Evolutionary conservation across 305 asterid genomes (phyloP).

Genomic region (Salvia sclarea): DNA sequence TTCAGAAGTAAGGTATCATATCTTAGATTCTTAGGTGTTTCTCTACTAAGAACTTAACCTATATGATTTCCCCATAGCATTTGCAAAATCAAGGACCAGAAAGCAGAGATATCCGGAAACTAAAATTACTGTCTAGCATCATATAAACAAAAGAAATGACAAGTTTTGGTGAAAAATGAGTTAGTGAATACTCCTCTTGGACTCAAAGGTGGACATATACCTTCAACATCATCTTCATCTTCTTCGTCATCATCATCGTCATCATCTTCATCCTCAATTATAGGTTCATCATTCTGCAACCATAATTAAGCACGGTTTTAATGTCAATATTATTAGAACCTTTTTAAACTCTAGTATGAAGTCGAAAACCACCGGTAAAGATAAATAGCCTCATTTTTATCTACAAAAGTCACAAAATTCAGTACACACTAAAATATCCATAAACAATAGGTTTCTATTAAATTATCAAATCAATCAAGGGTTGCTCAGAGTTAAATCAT

Average conservation of each 20-base stretch:
- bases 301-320: conserved; percentile 12
- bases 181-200: background rate
- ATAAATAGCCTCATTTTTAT: background rate
- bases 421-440: background rate
- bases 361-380: background rate
- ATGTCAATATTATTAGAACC: background rate
- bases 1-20: background rate
- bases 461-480: background rate
- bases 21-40: background rate
- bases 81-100: conserved; percentile 5
- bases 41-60: background rate
- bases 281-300: conserved; percentile 58
- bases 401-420: background rate
- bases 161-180: background rate
- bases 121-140: background rate
- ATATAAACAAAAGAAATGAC: background rate
- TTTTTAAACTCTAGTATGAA: background rate
- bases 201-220: conserved; percentile 36
- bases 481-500: background rate
- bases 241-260: conserved; percentile 72
- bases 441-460: background rate
- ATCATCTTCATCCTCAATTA: conserved; percentile 67
- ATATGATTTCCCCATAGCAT: background rate
- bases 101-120: background rate
- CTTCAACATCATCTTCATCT: conserved; percentile 74